Conservation (phyloP, 768 basidiomycete genomes). For the Panus rudis region DNA sequence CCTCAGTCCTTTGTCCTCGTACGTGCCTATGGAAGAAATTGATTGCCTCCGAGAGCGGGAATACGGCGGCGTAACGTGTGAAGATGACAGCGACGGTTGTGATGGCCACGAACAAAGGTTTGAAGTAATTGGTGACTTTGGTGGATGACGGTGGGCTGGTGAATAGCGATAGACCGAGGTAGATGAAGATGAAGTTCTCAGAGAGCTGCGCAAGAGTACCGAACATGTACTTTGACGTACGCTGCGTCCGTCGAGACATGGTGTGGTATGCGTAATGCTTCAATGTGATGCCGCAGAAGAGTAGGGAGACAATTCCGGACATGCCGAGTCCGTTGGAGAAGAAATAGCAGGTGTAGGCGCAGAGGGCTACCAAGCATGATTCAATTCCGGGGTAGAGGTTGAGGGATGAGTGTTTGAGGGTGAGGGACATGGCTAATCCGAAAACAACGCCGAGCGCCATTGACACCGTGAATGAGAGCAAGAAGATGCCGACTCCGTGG, state of each 20-base stretch:
- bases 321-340: slow-evolving; percentile 94
- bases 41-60: slow-evolving; percentile 91
- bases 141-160: slow-evolving; percentile 76
- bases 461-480: slow-evolving; percentile 90
- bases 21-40: slow-evolving; percentile 85
- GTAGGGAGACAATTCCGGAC: slow-evolving; percentile 94
- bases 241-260: slow-evolving; percentile 93
- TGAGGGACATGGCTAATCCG: slow-evolving; percentile 84
- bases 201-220: slow-evolving; percentile 88
- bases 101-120: slow-evolving; percentile 91
- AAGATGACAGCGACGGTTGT: slow-evolving; percentile 89
- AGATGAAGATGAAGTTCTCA: slow-evolving; percentile 99
- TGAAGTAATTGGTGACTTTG: slow-evolving; percentile 78
- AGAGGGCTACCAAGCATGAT: slow-evolving; percentile 90
- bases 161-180: slow-evolving; percentile 95
- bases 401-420: slow-evolving; percentile 91
- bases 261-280: slow-evolving; percentile 99
- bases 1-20: slow-evolving; percentile 81
- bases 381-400: slow-evolving; percentile 88
- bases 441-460: slow-evolving; percentile 92
- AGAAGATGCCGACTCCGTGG: slow-evolving; percentile 95
- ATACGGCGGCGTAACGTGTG: slow-evolving; percentile 92
- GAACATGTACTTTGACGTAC: slow-evolving; percentile 94
- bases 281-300: slow-evolving; percentile 97
- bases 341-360: slow-evolving; percentile 97